Evolutionary conservation across 1,284 basidiomycete species (phyloP), one percentile per base, ranked within the genome.

Genomic region (Sphagnurus paluster): DNA sequence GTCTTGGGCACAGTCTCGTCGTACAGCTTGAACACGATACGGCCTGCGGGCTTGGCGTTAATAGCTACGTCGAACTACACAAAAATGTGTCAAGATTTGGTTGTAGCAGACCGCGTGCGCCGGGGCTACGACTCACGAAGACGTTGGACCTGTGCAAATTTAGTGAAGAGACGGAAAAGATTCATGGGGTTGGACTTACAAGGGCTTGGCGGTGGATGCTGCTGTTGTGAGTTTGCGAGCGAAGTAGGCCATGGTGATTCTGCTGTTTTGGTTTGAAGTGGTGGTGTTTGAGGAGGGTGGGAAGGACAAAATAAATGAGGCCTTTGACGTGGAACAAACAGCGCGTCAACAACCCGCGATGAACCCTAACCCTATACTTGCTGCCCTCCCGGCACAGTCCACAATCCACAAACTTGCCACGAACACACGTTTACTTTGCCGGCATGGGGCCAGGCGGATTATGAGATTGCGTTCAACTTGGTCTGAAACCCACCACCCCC

Each of bases 1-100:
- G 94, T 97, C 64, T 74, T 81, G 17, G 85, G 87, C 5, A 84
- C 82, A 5, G 72, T 67, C 30, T 83, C 79, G 59, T 88, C 85
- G 61, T 75, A 87, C 16, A 88, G 75, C 59, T 82, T 76, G 72
- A 88, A 86, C 6, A 80, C 71, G 62, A 98, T 86, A 20, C 90
- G 79, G 0, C 92, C 91, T 0, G 80, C 72, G 0, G 82, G 77
- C 43, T 80, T 70, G 13, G 74, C 70, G 64, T 84, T 80, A 58
- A 96, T 88, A 7, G 81, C 72, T 56, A 93, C 73, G 62, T 97
- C 91, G 61, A 97, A 95, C 84, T 88, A 53, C n/a, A 32, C 10
- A 4, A 21, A 11, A 5, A 11, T 32, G 13, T 29, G 37, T 16
- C 23, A 13, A 25, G 23, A 36, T 21, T 38, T 24, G 9, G 8